phyloP scores from a whole-genome alignment of 164 flowering plant genomes.

The Berberis thunbergii region DNA sequence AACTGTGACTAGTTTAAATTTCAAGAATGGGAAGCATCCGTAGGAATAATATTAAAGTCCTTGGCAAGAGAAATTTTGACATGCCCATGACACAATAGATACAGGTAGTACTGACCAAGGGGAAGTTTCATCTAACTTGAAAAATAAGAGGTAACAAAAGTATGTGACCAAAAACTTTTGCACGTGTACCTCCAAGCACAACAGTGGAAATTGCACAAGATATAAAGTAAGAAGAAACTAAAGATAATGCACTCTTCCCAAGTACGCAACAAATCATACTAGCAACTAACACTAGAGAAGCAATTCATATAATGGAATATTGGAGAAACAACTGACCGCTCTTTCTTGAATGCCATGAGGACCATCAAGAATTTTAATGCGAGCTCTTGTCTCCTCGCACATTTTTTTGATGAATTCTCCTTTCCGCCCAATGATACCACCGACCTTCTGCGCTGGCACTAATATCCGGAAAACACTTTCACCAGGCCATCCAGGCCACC shows the following conservation, averaged over 20 bases:
- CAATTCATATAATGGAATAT: background rate
- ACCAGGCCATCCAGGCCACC: slow-evolving; percentile 99
- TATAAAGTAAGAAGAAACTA: background rate
- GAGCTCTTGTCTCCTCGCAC: slow-evolving; percentile 91
- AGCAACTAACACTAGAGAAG: background rate
- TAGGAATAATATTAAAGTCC: too few relatives aligned
- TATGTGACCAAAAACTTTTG: background rate
- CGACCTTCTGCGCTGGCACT: slow-evolving; percentile 93
- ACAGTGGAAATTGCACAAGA: background rate
- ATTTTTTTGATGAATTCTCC: slow-evolving; percentile 90
- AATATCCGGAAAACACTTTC: slow-evolving; percentile 83
- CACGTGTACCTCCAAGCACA: background rate
- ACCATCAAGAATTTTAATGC: slow-evolving; percentile 91
- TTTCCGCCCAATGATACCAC: slow-evolving; percentile 91
- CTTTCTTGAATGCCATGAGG: slow-evolving; percentile 88
- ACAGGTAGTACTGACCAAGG: background rate
- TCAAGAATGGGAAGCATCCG: background rate
- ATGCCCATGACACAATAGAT: background rate
- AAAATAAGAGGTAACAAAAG: too few relatives aligned
- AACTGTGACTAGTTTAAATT: background rate
- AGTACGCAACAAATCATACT: background rate
- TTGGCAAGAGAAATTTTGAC: background rate
- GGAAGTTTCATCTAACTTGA: too few relatives aligned
- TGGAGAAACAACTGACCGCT: slow-evolving; percentile 57
- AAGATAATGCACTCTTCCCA: background rate